These are phyloP conservation scores for Diplocarpon rosae DNA, from an alignment of 2,329 filamentous ascomycete species.

Conservation along the genomic window DNA sequence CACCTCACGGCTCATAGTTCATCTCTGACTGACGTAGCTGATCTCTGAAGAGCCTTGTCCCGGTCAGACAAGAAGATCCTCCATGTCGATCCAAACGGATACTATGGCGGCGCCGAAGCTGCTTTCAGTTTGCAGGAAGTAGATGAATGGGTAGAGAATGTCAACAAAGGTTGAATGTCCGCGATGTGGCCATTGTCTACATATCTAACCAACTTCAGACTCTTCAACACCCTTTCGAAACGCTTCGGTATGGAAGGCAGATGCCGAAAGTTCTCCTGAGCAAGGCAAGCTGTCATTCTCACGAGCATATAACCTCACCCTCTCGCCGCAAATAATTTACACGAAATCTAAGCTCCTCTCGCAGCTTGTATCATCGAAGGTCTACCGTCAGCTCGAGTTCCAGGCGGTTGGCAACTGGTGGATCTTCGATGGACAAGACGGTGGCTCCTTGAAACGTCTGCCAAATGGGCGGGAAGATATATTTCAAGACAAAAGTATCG, in stretches of 20 bases:
- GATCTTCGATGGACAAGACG: slow-evolving; percentile 40
- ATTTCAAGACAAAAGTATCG: slow-evolving; percentile 66
- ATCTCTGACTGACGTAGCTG: slow-evolving; percentile 63
- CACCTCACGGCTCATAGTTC: slow-evolving; percentile 24
- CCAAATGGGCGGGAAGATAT: slow-evolving; percentile 88
- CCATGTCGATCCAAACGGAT: slow-evolving; percentile 77
- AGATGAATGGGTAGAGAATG: slow-evolving; percentile 55
- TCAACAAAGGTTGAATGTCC: slow-evolving; percentile 26
- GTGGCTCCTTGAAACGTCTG: slow-evolving; percentile 50
- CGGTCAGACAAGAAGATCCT: slow-evolving; percentile 85
- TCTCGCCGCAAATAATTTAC: slow-evolving; percentile 82
- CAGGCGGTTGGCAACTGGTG: slow-evolving; percentile 89
- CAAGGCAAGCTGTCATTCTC: slow-evolving; percentile 44
- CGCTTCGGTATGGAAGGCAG: slow-evolving; percentile 20
- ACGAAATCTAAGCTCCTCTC: slow-evolving; percentile 67
- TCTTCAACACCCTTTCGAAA: slow-evolving; percentile 20
- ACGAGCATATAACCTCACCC: slow-evolving; percentile 69
- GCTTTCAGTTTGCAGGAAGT: slow-evolving; percentile 76
- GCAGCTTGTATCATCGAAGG: slow-evolving; percentile 76
- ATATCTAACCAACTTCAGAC: slow-evolving; percentile 8
- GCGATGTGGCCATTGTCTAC: not conserved
- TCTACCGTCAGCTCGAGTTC: slow-evolving; percentile 85
- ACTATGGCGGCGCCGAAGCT: slow-evolving; percentile 80
- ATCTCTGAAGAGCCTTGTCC: slow-evolving; percentile 68
- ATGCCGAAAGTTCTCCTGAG: slow-evolving; percentile 23